phyloP scores from a whole-genome alignment of 345 rosid genomes.

The Odontarrhena argentea region DNA sequence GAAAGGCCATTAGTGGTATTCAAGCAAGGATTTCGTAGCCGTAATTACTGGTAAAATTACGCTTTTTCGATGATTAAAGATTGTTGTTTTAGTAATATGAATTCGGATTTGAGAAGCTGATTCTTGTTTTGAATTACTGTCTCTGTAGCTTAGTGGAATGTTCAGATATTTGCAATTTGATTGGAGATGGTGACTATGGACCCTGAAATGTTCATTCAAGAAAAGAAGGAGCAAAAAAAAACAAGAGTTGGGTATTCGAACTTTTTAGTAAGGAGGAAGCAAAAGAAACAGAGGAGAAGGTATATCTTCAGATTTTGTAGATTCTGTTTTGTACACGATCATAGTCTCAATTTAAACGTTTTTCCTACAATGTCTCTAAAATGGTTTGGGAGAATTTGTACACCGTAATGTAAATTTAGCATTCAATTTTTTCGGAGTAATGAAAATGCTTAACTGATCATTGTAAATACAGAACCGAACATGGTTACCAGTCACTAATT shows the following conservation, averaged over 20 bases:
- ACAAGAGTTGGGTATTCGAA: neutral
- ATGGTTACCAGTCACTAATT: too few relatives aligned
- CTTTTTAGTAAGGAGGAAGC: neutral
- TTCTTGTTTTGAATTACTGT: neutral
- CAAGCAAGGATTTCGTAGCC: slow-evolving; percentile 90
- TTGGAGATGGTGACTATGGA: slow-evolving; percentile 75
- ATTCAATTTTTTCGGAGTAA: too few relatives aligned
- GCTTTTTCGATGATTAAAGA: neutral
- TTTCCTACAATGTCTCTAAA: too few relatives aligned
- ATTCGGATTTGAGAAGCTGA: neutral
- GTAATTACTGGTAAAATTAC: slow-evolving; percentile 65
- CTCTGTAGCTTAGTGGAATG: slow-evolving; percentile 85
- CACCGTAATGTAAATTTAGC: too few relatives aligned
- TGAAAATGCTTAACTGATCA: too few relatives aligned
- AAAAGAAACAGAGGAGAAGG: slow-evolving; percentile 14
- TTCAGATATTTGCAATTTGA: slow-evolving; percentile 85
- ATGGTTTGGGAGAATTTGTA: too few relatives aligned
- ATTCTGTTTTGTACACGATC: neutral
- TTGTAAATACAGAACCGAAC: too few relatives aligned
- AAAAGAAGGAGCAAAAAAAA: neutral
- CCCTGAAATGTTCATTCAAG: slow-evolving; percentile 45
- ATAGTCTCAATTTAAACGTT: neutral
- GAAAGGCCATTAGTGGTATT: slow-evolving; percentile 79
- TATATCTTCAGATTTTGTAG: slow-evolving; percentile 10
- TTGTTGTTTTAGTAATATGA: slow-evolving; percentile 4